phyloP scores from a whole-genome alignment of 768 basidiomycete genomes.

The Leccinum olivaceopallidum region DNA sequence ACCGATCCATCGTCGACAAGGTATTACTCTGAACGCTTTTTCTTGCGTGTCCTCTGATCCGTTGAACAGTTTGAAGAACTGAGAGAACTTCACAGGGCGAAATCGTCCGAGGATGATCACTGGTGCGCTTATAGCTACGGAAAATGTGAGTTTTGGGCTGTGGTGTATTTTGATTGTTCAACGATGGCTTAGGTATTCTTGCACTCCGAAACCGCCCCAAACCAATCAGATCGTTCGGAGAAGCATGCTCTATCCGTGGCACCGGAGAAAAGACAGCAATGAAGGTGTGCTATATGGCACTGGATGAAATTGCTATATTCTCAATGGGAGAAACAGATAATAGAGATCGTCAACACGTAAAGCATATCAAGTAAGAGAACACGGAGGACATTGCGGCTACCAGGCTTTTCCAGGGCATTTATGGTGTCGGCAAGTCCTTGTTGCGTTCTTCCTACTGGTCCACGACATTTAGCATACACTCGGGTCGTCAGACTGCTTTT shows the following conservation, averaged over 20 bases:
- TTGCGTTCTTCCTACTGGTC: not conserved
- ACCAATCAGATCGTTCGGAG: constrained; percentile 55
- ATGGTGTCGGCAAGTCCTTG: constrained; percentile 73
- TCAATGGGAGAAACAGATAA: constrained; percentile 51
- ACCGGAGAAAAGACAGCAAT: constrained; percentile 75
- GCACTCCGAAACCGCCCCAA: constrained; percentile 54
- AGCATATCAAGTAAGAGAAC: constrained; percentile 64
- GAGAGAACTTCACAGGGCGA: constrained; percentile 61
- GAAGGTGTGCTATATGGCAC: constrained; percentile 49
- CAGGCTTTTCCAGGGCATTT: constrained; percentile 73
- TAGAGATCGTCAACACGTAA: constrained; percentile 76
- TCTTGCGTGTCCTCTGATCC: not conserved
- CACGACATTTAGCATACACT: not conserved
- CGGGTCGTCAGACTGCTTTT: constrained; percentile 65
- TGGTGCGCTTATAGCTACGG: constrained; percentile 68
- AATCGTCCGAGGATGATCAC: constrained; percentile 56
- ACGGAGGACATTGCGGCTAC: constrained; percentile 61
- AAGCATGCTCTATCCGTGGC: constrained; percentile 60
- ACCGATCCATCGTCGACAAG: constrained; percentile 77
- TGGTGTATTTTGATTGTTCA: not conserved
- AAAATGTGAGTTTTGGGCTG: constrained; percentile 50
- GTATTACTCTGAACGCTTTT: constrained; percentile 33
- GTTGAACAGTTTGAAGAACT: constrained; percentile 61
- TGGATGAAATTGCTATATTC: not conserved
- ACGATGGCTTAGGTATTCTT: constrained; percentile 49